Evolutionary conservation across 805 yeast genomes (phyloP), one percentile per base, ranked within the genome.

Genomic region (Kregervanrija fluxuum): DNA sequence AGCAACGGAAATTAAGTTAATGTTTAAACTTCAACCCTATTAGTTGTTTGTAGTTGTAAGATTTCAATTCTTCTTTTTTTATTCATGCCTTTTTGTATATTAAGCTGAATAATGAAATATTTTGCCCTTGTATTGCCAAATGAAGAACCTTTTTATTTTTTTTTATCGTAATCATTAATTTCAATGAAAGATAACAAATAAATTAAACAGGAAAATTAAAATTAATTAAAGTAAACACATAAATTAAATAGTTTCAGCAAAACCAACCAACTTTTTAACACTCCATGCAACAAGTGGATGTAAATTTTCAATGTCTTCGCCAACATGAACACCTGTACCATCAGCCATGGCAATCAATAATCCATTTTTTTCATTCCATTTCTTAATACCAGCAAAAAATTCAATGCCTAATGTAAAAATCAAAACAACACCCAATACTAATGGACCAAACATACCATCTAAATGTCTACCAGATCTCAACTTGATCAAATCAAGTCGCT

Each of bases 371-470:
- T 50, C 53, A 28, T 53, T 59, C 52, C 55, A 59, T 39, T 58
- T 62, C 39, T 54, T 73, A 60, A 80, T 70, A 11, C 93, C 87
- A 44, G 80, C 78, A 30, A 74, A 69, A 55, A 89, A 91, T 64
- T 90, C 90, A 50, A 88, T 60, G 9, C 74, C 57, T 54, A 91
- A 70, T 4, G 91, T 83, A 38, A 75, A 54, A 8, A 84, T 64
- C 47, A 91, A 74, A 11, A 86, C 89, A 22, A 70, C 48, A 4
- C 93, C 86, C 36, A 93, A 74, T 12, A 90, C 69, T 42, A 93
- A 59, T 0, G 99, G 99, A 11, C 99, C 99, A 45, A 85, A 57
- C 43, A 95, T 82, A 39, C 87, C 90, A 67, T 91, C 98, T 55
- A 91, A 71, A 64, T 90, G 97, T 54, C 75, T 76, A 41, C 91